These are phyloP conservation scores for Debaryomyces coudertii DNA, from an alignment of 1,139 yeast genomes.

Conservation along the genomic window DNA sequence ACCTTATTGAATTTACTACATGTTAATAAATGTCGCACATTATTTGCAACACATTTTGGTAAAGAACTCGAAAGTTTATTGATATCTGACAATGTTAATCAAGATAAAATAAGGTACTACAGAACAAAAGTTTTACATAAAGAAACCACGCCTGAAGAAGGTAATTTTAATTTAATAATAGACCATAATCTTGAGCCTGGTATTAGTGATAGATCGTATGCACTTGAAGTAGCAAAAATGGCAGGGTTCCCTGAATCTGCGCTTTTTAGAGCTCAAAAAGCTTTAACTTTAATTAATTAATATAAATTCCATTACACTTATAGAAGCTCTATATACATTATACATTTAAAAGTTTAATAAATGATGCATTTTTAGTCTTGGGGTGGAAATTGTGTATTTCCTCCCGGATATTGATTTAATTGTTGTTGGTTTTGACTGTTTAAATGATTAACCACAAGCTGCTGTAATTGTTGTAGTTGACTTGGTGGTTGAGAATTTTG, in stretches of 20 bases:
- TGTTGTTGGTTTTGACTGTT: conserved; percentile 12
- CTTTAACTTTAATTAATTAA: conserved; percentile 26
- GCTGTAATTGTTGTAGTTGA: conserved; percentile 22
- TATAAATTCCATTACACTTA: neutral
- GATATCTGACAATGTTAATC: conserved; percentile 28
- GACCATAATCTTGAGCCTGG: conserved; percentile 73
- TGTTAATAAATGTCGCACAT: conserved; percentile 66
- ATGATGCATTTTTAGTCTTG: neutral
- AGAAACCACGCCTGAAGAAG: conserved; percentile 15
- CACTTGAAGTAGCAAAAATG: conserved; percentile 76
- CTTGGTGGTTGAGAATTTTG: conserved; percentile 17
- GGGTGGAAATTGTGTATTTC: conserved; percentile 1
- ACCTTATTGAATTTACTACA: conserved; percentile 61
- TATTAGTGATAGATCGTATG: conserved; percentile 76
- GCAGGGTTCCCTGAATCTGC: conserved; percentile 83
- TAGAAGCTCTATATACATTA: conserved; percentile 1
- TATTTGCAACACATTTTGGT: conserved; percentile 96
- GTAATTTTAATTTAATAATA: conserved; percentile 40
- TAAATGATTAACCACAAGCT: conserved; percentile 16
- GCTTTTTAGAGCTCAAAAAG: conserved; percentile 50
- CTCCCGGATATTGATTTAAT: conserved; percentile 1
- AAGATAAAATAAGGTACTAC: conserved; percentile 45
- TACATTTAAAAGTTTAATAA: neutral
- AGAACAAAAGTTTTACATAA: conserved; percentile 49
- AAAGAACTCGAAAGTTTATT: conserved; percentile 53